Base-by-base conservation (phyloP, 148 eudicot genomes). In the Tetragonia tetragonoides region DNA sequence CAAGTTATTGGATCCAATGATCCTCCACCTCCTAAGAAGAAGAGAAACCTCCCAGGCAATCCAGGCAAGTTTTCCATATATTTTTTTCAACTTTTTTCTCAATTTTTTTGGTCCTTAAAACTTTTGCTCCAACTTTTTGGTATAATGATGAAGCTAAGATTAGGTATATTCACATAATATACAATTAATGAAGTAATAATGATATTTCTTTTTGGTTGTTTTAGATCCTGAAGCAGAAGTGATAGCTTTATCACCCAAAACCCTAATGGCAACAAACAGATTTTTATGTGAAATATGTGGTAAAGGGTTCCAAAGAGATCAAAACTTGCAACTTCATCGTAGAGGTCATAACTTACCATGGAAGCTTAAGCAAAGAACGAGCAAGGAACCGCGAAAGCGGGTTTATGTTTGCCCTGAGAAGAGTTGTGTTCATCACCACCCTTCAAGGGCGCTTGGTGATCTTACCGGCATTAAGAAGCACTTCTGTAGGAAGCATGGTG, bases 221-320 rank as follows among this genome's bases (percentile, higher is more conserved):
- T 40, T 83, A 92, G 99, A 95, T 92, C 99, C 97, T n/a, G 93
- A 93, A 81, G 97, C 97, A 3, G 99, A 95, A 74, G 99, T 95
- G 56, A 91, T 95, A 77, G 89, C 97, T 34, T 66, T 95, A 67
- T 91, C 99, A 11, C 99, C 97, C 34, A 90, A 87, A 78, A 93
- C 99, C 74, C 90, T 95, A 56, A 90, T 93, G 97, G 93, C 99
- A n/a, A 95, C 99, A 14, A 95, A 95, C 84, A 83, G 99, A 77
- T 95, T 95, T 81, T 53, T 93, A 34, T 95, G 99, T 80, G 99
- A 95, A 66, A 90, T 93, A 79, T 93, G 98, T 81, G 98, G 98
- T 39, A 93, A 93, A 86, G 98, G 98, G 67, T 93, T 93, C 64
- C 98, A 90, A 71, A 87, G 98, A 75, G 98, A 93, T 69, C 98